Evolutionary conservation across 345 rosid species (phyloP), one percentile per base, ranked within the genome.

Genomic region (Syzygium aqueum): DNA sequence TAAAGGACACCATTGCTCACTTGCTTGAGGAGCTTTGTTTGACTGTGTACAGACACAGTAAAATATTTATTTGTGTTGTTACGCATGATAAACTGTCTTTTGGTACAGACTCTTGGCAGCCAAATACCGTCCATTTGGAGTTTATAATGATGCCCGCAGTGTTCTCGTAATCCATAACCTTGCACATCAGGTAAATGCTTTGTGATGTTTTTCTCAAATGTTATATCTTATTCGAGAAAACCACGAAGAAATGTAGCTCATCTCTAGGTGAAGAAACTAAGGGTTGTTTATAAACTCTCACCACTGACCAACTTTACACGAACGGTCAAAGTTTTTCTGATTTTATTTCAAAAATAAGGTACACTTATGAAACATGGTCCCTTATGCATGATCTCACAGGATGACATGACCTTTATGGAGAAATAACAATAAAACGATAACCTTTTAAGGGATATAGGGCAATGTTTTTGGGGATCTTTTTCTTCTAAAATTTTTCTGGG

Each of bases 141-240:
- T 96, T 91, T 97, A 96, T 88, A 96, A 94, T 89, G 98, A 96
- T 91, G 97, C 98, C 63, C 93, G 99, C 88, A 91, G 96, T 87
- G 88, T 96, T 88, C 95, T 96, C 46, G 90, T 96, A 40, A 95
- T 97, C 85, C 99, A 96, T 91, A 97, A 97, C 92, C 99, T 97
- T 43, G 96, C 98, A 51, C 99, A 97, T 91, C 99, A 97, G 97
- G 99, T 96, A 88, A 51, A 54, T 88, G 77, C 63, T 80, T 56
- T 37, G 49, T 73, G 82, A 37, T 73, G 49, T 85, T 88, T 85
- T 85, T 30, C 59, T 78, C 37, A 51, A 51, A 86, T 30, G 73
- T 37, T 53, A n/a, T 67, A 67, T 89, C 37, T 84, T 11, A 84
- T 33, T 28, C 1, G 82, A 37, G 46, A 73, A 73, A 19, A 37